A percentile compares a stretch with the other conserved stretches of the same genome.
Conservation (phyloP, 306 rosid genomes). For the Elaeagnus macrophylla region DNA sequence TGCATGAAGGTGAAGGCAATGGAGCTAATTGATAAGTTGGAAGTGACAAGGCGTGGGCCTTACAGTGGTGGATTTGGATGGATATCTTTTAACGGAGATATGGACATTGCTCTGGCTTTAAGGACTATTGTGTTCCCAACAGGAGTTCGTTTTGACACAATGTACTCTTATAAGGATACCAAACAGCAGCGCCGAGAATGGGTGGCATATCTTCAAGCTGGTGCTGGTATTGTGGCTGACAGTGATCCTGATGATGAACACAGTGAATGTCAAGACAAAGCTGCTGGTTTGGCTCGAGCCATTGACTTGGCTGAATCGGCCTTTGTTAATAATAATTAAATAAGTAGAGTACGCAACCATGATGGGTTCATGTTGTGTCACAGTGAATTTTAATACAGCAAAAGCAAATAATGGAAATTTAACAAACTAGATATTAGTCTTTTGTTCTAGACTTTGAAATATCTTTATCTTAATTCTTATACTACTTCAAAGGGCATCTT, state of each 20-base stretch:
- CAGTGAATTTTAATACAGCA: too few relatives aligned
- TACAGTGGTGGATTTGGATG: constrained; percentile 78
- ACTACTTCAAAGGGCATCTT: too few relatives aligned
- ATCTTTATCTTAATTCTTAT: too few relatives aligned
- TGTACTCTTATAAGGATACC: constrained; percentile 53
- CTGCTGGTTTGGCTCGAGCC: constrained; percentile 79
- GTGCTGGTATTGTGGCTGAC: constrained; percentile 86
- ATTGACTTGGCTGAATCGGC: constrained; percentile 74
- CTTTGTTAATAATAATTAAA: constrained; percentile 33
- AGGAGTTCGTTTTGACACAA: constrained; percentile 49
- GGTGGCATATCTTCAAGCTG: constrained; percentile 81
- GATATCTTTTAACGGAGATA: constrained; percentile 48
- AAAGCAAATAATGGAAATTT: too few relatives aligned
- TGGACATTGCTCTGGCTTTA: constrained; percentile 78
- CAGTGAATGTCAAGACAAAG: constrained; percentile 84
- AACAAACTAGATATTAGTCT: too few relatives aligned
- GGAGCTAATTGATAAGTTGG: constrained; percentile 71
- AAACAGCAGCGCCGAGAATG: constrained; percentile 51
- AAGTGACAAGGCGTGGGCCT: constrained; percentile 61
- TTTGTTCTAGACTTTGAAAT: too few relatives aligned
- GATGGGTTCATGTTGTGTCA: too few relatives aligned
- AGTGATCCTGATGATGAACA: constrained; percentile 64
- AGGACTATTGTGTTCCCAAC: constrained; percentile 69
- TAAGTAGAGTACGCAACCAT: background rate
- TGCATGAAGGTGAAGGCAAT: constrained; percentile 70